Evolutionary conservation across 805 yeast species (phyloP).

Genomic region (Myxozyma melibiosi): DNA sequence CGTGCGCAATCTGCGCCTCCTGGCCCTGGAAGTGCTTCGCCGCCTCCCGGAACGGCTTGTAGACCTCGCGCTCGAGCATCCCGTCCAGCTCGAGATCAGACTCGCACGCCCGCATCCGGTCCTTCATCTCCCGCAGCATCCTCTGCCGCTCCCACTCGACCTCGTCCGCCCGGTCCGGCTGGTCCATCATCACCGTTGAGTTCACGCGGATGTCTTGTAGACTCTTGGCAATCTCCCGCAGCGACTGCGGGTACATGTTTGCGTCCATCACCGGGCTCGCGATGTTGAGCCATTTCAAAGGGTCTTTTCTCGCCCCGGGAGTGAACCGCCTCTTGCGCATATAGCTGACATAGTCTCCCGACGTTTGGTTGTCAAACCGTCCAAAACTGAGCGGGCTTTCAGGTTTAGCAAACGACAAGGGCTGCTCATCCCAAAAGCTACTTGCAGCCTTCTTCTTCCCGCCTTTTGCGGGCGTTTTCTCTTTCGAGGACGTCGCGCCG

Average conservation of each 20-base stretch:
- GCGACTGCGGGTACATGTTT: slow-evolving; percentile 20
- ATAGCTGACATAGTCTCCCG: too few species aligned
- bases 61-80: slow-evolving; percentile 20
- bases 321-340: too few species aligned
- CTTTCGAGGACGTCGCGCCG: background rate
- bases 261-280: slow-evolving; percentile 5
- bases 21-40: slow-evolving; percentile 14
- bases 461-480: background rate
- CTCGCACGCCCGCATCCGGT: slow-evolving; percentile 21
- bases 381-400: too few species aligned
- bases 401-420: too few species aligned
- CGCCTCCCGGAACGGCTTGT: slow-evolving; percentile 23
- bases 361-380: too few species aligned
- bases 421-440: too few species aligned
- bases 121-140: slow-evolving; percentile 3
- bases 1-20: slow-evolving; percentile 18
- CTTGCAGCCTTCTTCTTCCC: background rate
- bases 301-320: slow-evolving; percentile 5
- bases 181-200: background rate
- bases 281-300: slow-evolving; percentile 21
- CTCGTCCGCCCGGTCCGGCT: background rate
- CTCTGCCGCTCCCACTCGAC: slow-evolving; percentile 23
- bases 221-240: slow-evolving; percentile 18
- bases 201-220: slow-evolving; percentile 3
- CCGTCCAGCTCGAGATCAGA: slow-evolving; percentile 20